Conservation (phyloP, 768 basidiomycete species). For the Auricularia cornea region DNA sequence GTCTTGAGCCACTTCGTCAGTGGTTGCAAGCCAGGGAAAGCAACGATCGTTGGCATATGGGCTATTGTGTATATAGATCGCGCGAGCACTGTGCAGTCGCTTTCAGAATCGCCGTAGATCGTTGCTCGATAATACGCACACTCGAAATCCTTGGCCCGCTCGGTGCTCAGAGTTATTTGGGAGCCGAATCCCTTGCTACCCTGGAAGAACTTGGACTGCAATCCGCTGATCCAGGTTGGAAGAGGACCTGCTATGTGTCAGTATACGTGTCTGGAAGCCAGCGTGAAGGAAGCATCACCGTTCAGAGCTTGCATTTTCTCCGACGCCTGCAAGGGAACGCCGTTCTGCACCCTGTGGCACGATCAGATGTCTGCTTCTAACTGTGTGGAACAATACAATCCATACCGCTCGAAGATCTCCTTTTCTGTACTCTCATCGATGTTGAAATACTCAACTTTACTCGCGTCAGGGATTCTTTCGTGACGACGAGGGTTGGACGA, state of each 20-base stretch:
- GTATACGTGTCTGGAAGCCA: too few relatives aligned
- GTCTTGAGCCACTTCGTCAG: neutral
- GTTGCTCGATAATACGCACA: neutral
- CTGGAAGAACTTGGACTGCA: neutral
- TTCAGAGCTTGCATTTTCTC: neutral
- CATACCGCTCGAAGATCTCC: neutral
- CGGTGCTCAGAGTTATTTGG: neutral
- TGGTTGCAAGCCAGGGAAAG: neutral
- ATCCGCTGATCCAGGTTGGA: neutral
- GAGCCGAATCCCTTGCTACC: neutral
- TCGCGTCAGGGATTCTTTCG: neutral
- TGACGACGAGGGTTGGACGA: neutral
- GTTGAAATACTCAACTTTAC: neutral
- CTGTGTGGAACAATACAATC: neutral
- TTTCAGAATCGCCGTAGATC: neutral
- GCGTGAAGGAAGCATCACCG: neutral
- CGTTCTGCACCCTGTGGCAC: neutral
- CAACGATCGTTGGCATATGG: neutral
- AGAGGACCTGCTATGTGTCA: neutral
- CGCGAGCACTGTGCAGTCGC: neutral
- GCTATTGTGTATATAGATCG: neutral
- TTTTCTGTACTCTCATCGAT: neutral
- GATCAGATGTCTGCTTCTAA: neutral
- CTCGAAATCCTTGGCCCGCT: neutral
- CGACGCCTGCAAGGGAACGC: neutral